A percentile compares a stretch with the other conserved stretches of the same genome.
phyloP scores from a whole-genome alignment of 495 filamentous ascomycete genomes.

The Rhypophila decipiens region DNA sequence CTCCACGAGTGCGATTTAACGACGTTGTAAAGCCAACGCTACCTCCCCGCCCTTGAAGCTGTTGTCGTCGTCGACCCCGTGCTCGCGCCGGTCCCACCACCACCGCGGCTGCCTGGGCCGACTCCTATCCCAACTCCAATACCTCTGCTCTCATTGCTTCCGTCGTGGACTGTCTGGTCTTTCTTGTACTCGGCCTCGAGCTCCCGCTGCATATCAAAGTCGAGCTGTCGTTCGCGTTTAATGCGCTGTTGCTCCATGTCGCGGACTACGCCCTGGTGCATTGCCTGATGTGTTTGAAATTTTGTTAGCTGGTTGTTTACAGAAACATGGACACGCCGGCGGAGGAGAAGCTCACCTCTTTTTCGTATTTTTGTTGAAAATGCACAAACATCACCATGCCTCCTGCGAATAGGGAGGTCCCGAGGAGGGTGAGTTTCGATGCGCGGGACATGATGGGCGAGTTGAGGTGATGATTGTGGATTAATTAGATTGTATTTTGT shows the following conservation, averaged over 20 bases:
- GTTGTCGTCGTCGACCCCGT: background rate
- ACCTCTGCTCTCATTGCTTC: constrained; percentile 17
- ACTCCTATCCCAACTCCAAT: background rate
- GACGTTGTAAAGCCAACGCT: too few relatives aligned
- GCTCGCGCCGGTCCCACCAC: too few relatives aligned
- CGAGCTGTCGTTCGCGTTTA: constrained; percentile 79
- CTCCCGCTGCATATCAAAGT: constrained; percentile 84
- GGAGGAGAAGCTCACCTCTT: constrained; percentile 60
- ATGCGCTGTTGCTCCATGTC: constrained; percentile 91
- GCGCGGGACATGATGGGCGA: constrained; percentile 68
- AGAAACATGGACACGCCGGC: background rate
- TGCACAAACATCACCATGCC: constrained; percentile 83
- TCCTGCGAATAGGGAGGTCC: constrained; percentile 68
- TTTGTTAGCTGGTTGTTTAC: background rate
- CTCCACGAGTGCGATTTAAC: too few relatives aligned
- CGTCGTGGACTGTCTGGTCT: constrained; percentile 56
- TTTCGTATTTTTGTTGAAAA: constrained; percentile 77
- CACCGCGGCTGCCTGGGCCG: too few relatives aligned
- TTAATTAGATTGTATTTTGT: too few relatives aligned
- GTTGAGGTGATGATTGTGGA: too few relatives aligned
- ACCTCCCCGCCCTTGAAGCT: constrained; percentile 4
- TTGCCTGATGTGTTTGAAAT: constrained; percentile 53
- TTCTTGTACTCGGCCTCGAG: constrained; percentile 89
- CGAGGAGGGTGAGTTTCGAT: constrained; percentile 76
- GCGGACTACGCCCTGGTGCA: constrained; percentile 91